Evolutionary conservation across 2,329 filamentous ascomycete species (phyloP), one percentile per base, ranked within the genome.

Genomic region (Ophiobolus disseminans): DNA sequence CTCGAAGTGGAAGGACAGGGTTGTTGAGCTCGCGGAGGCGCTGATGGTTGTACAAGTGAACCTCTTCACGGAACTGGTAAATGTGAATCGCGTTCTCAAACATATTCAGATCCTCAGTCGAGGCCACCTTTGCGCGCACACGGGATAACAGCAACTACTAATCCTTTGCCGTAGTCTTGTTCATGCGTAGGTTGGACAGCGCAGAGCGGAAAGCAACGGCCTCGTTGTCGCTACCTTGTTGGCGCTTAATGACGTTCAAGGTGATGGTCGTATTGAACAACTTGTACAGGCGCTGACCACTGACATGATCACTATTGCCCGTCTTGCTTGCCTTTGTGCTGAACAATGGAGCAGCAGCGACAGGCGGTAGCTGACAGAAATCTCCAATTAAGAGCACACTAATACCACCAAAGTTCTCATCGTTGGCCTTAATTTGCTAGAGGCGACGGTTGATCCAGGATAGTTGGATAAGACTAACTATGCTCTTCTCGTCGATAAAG

Each of bases 291-390:
- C 28, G 28, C 28, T 31, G 28, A 8, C 7, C 5, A n/a, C 6
- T 7, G 13, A 31, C 5, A 5, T 8, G 5, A n/a, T 31, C 28
- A 7, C 5, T n/a, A n/a, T n/a, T 31, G n/a, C n/a, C n/a, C 13
- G 28, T n/a, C 28, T 31, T 31, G 28, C 13, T n/a, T 4, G 7
- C n/a, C 4, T n/a, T 39, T 10, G 3, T n/a, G 22, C 13, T 39
- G 20, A 22, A 22, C 4, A 39, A 23, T 7, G 20, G 36, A 13
- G 13, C 20, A 39, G 7, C 36, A 39, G 19, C 36, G 13, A 39
- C 36, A 19, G 20, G 36, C 3, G 36, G 36, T 4, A 39, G 36
- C 20, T 39, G 36, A 20, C 36, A 39, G 36, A 39, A 39, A n/a
- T 39, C 36, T 4, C 36, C 13, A 4, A 39, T 11, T 13, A 39